Base-by-base conservation (phyloP, 768 basidiomycete genomes). In the Rickenella mellea region DNA sequence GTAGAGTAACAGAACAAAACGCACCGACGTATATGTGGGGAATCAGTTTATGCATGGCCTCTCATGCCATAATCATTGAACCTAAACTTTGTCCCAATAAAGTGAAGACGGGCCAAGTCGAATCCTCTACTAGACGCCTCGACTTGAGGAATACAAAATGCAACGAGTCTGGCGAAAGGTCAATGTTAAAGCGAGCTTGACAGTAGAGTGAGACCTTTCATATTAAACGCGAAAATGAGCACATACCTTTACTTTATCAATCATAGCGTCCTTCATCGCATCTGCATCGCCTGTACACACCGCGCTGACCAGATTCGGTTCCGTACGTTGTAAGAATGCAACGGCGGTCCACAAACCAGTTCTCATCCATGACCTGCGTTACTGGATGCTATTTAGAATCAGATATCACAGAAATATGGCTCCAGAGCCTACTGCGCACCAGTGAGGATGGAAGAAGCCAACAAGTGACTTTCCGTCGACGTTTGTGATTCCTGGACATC, bases 291-390 rank as follows among this genome's bases (percentile, higher is more conserved):
- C 94, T 24, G 81, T 90, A 59, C 97, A 99, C 24, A 99, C 78
- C 20, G 91, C 73, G 42, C 69, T 81, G 27, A 94, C 56, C 7
- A 83, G 58, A 43, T 83, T 65, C 3, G 71, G 72, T 44, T 84
- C 72, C 14, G 71, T 67, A 17, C 74, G 70, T 53, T 96, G 92
- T 40, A 87, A 65, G 46, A 78, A 72, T 0, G 80, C 72, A 25
- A 97, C 73, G 1, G 91, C 93, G 0, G 86, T 82, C 92, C 93
- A 97, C 0, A 99, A 1, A 99, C 96, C 1, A 92, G 78, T 61
- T 98, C 94, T 1, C 96, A 94, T 22, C 94, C 96, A 9, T 94
- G 94, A 0, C 94, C 93, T 27, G 93, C 92, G 70, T 98, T 96
- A 55, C 94, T 83, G 40, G 35, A 28, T 37, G 39, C 39, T n/a